These are phyloP conservation scores for Vigna unguiculata DNA, from an alignment of 306 rosid genomes.

Conservation along the genomic window DNA sequence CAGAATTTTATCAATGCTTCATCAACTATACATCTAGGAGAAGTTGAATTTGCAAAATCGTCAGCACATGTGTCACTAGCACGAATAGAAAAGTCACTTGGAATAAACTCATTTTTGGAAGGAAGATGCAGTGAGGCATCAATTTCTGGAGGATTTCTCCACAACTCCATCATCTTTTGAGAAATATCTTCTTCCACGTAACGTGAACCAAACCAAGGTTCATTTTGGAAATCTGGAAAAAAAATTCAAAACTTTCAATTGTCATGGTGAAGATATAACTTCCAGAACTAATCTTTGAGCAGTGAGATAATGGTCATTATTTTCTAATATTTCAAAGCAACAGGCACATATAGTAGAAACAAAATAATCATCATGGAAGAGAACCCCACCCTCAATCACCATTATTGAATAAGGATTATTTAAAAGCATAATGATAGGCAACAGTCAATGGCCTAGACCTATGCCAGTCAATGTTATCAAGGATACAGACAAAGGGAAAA, in stretches of 20 bases:
- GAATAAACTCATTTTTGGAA: slow-evolving; percentile 88
- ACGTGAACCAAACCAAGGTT: slow-evolving; percentile 95
- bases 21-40: slow-evolving; percentile 81
- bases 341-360: slow-evolving; percentile 16
- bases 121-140: slow-evolving; percentile 87
- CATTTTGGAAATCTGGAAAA: slow-evolving; percentile 67
- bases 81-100: slow-evolving; percentile 83
- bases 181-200: slow-evolving; percentile 79
- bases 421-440: neutral
- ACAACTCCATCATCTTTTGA: slow-evolving; percentile 68
- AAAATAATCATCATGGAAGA: slow-evolving; percentile 20
- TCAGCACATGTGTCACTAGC: slow-evolving; percentile 45
- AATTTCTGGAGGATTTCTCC: slow-evolving; percentile 83
- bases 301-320: slow-evolving; percentile 26
- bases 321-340: slow-evolving; percentile 30
- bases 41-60: slow-evolving; percentile 53
- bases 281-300: slow-evolving; percentile 25
- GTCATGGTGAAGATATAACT: slow-evolving; percentile 33
- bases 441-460: slow-evolving; percentile 1
- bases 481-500: neutral
- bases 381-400: neutral
- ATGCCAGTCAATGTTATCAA: slow-evolving; percentile 43
- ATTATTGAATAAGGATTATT: slow-evolving; percentile 28
- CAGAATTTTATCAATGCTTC: slow-evolving; percentile 89
- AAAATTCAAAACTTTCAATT: slow-evolving; percentile 41